Evolutionary conservation across 495 filamentous ascomycete genomes (phyloP).

Genomic region (Penicillium verhagenii): DNA sequence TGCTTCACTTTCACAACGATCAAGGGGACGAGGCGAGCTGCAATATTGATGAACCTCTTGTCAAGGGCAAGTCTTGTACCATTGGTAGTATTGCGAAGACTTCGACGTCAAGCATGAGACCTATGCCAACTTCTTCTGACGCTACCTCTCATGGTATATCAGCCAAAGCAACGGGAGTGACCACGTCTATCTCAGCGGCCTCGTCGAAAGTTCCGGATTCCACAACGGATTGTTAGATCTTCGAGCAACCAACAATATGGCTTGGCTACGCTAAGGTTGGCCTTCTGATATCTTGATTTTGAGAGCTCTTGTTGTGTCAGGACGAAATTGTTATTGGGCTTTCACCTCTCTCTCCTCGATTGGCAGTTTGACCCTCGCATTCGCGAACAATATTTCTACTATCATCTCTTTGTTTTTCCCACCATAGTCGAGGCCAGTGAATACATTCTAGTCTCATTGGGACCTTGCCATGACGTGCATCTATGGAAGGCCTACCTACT

Average conservation of each 20-base stretch:
- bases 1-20: neutral
- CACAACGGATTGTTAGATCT: neutral
- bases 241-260: neutral
- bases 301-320: neutral
- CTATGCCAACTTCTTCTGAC: neutral
- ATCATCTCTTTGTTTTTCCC: neutral
- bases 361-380: neutral
- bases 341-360: neutral
- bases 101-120: neutral
- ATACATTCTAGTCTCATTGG: neutral
- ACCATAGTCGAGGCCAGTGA: neutral
- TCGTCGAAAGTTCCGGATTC: neutral
- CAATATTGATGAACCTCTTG: neutral
- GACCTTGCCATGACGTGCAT: too few species aligned
- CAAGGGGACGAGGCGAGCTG: neutral
- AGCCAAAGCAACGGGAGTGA: neutral
- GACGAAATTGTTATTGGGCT: neutral
- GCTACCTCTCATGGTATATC: neutral
- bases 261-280: neutral
- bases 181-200: neutral
- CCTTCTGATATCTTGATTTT: neutral
- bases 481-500: too few species aligned
- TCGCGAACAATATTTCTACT: neutral
- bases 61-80: neutral
- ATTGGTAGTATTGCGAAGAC: neutral